Evolutionary conservation across 2,329 filamentous ascomycete genomes (phyloP), one percentile per base, ranked within the genome.

Genomic region (Fusarium euwallaceae): DNA sequence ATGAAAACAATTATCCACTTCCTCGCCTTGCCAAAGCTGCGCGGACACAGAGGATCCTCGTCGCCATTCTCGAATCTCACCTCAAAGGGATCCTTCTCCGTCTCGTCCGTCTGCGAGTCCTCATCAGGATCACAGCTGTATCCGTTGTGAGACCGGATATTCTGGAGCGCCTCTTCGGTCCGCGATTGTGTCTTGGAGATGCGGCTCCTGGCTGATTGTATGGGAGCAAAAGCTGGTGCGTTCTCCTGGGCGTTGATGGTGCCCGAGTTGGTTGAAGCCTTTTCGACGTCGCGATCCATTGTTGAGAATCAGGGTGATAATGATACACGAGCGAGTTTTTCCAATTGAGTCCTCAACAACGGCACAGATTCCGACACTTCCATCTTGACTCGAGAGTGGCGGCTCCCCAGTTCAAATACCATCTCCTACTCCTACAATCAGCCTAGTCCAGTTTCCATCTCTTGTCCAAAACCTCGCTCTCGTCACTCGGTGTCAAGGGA

Each of bases 1-100:
- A 98, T 92, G 39, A 91, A 76, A 1, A 95, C 91, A 71, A 98
- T 92, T 34, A 91, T 66, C 96, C 96, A 98, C 80, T 95, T 95
- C 71, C 90, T 89, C n/a, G 83, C 80, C 20, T 82, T 87, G 17
- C 83, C 84, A 85, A 94, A 91, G 80, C 90, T 94, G 68, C 92
- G 90, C 0, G 95, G 95, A 77, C 92, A 93, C 82, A 90, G 81
- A 0, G 93, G 92, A 80, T 98, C 95, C 58, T 86, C 84, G 67
- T 95, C 92, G 6, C 87, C 88, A 16, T 90, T 90, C 43, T 96
- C 93, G 89, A 93, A 98, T 8, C 83, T 83, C 22, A 98, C 95
- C 71, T 94, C 88, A 77, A 90, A 95, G 0, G 85, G 83, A 60
- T 88, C 86, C 64, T 83, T 84, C 14, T 83, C 82, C 10, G 36